Percentiles rank a stretch among this genome's conserved stretches.
Conservation (phyloP, 768 basidiomycete species). For the Boletellus ananas region DNA sequence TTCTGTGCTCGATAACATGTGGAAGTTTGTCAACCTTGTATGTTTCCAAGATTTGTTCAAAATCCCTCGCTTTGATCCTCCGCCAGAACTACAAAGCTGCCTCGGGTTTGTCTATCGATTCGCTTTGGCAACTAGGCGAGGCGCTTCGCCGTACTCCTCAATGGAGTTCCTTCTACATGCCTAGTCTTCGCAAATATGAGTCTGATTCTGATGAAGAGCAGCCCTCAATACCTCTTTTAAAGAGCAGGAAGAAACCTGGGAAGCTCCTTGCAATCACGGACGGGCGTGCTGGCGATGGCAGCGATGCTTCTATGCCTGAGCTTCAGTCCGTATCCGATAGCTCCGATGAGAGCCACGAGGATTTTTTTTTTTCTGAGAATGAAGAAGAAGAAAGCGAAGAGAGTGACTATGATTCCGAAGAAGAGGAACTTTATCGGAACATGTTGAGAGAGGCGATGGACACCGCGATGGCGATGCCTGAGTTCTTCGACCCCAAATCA, state of each 20-base stretch:
- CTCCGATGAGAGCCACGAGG: slow-evolving; percentile 41
- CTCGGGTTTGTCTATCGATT: slow-evolving; percentile 55
- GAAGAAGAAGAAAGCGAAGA: slow-evolving; percentile 36
- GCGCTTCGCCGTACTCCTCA: slow-evolving; percentile 51
- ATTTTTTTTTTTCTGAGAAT: slow-evolving; percentile 28
- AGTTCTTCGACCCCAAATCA: slow-evolving; percentile 52
- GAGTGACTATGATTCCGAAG: slow-evolving; percentile 59
- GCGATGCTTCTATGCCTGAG: slow-evolving; percentile 59
- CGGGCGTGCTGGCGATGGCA: slow-evolving; percentile 37
- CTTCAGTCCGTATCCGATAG: slow-evolving; percentile 65
- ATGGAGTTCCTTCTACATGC: slow-evolving; percentile 48
- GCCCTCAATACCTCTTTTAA: slow-evolving; percentile 4
- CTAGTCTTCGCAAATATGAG: slow-evolving; percentile 15
- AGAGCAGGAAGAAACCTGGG: slow-evolving; percentile 27
- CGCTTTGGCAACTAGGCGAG: slow-evolving; percentile 59
- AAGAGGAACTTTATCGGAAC: slow-evolving; percentile 62
- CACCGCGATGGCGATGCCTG: slow-evolving; percentile 50
- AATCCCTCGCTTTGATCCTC: slow-evolving; percentile 4
- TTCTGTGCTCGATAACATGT: slow-evolving; percentile 54
- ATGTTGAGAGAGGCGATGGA: slow-evolving; percentile 73
- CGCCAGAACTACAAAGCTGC: slow-evolving; percentile 54
- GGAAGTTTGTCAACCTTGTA: slow-evolving; percentile 61
- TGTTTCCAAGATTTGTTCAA: slow-evolving; percentile 13
- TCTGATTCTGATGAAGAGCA: slow-evolving; percentile 29
- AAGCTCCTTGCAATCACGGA: slow-evolving; percentile 51